Percentiles rank a stretch among this genome's conserved stretches.
Evolutionary conservation across 352 stramenopile genomes (phyloP).

Genomic region (Globisporangium parvum): DNA sequence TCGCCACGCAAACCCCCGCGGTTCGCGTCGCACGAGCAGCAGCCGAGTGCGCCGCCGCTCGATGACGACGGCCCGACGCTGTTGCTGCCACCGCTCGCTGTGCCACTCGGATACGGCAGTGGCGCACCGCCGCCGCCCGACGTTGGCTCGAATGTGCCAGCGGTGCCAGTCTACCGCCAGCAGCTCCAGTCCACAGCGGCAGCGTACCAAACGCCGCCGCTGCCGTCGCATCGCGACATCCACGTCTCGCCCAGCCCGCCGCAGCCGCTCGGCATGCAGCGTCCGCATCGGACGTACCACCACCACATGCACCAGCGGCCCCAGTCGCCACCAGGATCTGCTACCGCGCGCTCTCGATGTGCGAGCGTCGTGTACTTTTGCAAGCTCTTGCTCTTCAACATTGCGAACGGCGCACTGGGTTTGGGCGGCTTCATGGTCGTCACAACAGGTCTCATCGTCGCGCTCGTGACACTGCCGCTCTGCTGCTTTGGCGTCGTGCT

Average conservation of each 20-base stretch:
- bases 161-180: conserved; percentile 9
- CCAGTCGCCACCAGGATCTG: background rate
- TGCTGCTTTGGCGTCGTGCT: conserved; percentile 49
- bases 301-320: conserved; percentile 8
- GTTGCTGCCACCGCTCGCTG: background rate
- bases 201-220: no score
- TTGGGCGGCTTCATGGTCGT: conserved; percentile 9
- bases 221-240: no score
- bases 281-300: conserved; percentile 3
- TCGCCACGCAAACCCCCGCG: no score
- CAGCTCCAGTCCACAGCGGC: background rate
- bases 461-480: conserved; percentile 36
- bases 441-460: conserved; percentile 4
- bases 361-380: conserved; percentile 5
- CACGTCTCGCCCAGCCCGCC: no score
- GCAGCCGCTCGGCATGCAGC: conserved; percentile 6
- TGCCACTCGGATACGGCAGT: conserved; percentile 10
- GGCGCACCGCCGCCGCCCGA: background rate
- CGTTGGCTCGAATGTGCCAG: background rate
- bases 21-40: no score
- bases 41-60: no score
- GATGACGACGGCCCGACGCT: background rate
- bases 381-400: conserved; percentile 19
- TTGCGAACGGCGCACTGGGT: conserved; percentile 13
- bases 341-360: conserved; percentile 2